A percentile compares a stretch with the other conserved stretches of the same genome.
Evolutionary conservation across 345 rosid species (phyloP).

Genomic region (Citrus trifoliata): DNA sequence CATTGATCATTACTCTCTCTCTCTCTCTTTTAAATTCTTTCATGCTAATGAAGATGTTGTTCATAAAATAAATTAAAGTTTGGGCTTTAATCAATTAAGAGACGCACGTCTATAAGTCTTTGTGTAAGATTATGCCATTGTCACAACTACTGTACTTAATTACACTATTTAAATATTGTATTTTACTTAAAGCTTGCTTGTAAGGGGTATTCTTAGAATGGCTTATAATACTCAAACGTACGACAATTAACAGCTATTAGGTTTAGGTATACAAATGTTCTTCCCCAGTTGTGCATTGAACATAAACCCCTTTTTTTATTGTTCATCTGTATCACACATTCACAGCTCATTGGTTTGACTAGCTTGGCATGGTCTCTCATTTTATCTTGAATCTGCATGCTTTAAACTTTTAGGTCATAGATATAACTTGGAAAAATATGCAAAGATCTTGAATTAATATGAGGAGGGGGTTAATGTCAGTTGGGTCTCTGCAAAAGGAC

Average conservation of each 20-base stretch:
- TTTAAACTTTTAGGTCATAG: not conserved
- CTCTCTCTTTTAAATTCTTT: not conserved
- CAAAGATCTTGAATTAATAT: not conserved
- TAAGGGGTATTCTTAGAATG: not conserved
- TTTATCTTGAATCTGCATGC: too few relatives aligned
- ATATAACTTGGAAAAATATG: not conserved
- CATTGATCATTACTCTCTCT: conserved; percentile 23
- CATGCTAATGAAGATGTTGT: not conserved
- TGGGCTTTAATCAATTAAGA: conserved; percentile 33
- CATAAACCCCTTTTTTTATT: not conserved
- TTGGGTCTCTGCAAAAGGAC: too few relatives aligned
- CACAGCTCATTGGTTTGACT: conserved; percentile 12
- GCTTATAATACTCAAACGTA: not conserved
- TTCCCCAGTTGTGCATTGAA: conserved; percentile 4
- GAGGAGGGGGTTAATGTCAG: not conserved
- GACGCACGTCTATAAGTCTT: conserved; percentile 30
- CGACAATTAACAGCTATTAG: not conserved
- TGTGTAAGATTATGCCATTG: not conserved
- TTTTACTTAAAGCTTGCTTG: conserved; percentile 3
- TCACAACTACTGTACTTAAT: not conserved
- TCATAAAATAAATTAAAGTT: conserved; percentile 12
- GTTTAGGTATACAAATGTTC: not conserved
- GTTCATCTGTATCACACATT: not conserved
- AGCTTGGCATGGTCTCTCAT: not conserved
- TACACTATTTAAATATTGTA: not conserved